A percentile compares a stretch with the other conserved stretches of the same genome.
Conservation (phyloP, 257 asterid species). For the Cordia subcordata region DNA sequence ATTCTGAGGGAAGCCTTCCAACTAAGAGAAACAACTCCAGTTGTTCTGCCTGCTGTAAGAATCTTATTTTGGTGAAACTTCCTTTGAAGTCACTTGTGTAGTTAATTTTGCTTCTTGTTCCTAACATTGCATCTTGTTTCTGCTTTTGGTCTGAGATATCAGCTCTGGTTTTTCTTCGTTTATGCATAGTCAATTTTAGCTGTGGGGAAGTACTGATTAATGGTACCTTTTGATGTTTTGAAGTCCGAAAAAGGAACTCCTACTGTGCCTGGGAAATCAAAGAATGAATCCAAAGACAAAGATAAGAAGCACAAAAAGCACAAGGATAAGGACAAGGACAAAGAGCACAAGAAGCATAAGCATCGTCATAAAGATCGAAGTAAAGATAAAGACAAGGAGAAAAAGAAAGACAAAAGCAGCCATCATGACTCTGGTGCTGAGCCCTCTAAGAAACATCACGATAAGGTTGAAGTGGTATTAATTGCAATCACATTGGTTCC, state of each 20-base stretch:
- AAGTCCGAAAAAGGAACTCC: slow-evolving; percentile 97
- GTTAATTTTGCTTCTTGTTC: neutral
- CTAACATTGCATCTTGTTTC: neutral
- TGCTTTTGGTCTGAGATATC: no score
- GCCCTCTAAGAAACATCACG: slow-evolving; percentile 78
- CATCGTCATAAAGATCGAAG: slow-evolving; percentile 95
- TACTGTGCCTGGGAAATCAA: slow-evolving; percentile 73
- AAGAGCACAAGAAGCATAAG: slow-evolving; percentile 90
- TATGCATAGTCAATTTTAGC: neutral
- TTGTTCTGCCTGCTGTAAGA: slow-evolving; percentile 77
- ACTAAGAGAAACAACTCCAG: slow-evolving; percentile 72
- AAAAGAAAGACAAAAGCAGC: slow-evolving; percentile 73
- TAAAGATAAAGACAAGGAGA: slow-evolving; percentile 70
- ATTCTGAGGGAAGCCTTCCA: slow-evolving; percentile 80
- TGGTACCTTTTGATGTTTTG: slow-evolving; percentile 23
- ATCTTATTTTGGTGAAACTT: slow-evolving; percentile 14
- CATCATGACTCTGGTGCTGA: slow-evolving; percentile 86
- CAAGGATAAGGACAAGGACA: slow-evolving; percentile 60
- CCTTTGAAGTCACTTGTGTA: neutral
- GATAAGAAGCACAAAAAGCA: slow-evolving; percentile 91
- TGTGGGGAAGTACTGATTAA: slow-evolving; percentile 2
- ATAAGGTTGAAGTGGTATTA: slow-evolving; percentile 48
- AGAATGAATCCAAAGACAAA: slow-evolving; percentile 77
- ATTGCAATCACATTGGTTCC: slow-evolving; percentile 16
- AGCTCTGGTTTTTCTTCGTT: neutral